Evolutionary conservation across 495 filamentous ascomycete genomes (phyloP).

Genomic region (Aspergillus sparsus): DNA sequence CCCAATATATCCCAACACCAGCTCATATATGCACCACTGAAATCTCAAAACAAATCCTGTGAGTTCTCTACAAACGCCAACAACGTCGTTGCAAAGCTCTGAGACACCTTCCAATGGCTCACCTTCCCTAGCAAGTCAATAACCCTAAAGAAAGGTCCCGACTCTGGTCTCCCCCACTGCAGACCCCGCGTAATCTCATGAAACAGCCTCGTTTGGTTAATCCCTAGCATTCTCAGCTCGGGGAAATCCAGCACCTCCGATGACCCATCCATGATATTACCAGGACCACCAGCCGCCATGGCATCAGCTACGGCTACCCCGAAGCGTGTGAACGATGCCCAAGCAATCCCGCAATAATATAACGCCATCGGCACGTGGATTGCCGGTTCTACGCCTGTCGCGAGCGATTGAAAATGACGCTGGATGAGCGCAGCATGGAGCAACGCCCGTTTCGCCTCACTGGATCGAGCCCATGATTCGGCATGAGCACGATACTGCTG

Average conservation of each 20-base stretch:
- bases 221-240: not conserved
- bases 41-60: not conserved
- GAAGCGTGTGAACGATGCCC: slow-evolving; percentile 16
- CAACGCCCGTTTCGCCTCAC: slow-evolving; percentile 20
- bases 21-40: not conserved
- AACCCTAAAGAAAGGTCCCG: not conserved
- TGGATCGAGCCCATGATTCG: slow-evolving; percentile 15
- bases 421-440: slow-evolving; percentile 27
- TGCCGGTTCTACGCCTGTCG: slow-evolving; percentile 23
- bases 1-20: too few relatives aligned
- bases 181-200: not conserved
- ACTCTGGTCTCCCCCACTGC: slow-evolving; percentile 1
- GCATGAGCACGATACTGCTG: slow-evolving; percentile 13
- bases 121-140: not conserved
- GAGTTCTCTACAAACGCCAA: not conserved
- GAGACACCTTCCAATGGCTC: not conserved
- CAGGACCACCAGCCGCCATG: too few relatives aligned
- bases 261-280: not conserved
- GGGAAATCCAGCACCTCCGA: not conserved
- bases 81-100: not conserved
- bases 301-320: not conserved
- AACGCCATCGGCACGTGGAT: slow-evolving; percentile 26
- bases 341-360: slow-evolving; percentile 24
- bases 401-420: slow-evolving; percentile 20
- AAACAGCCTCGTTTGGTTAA: not conserved